phyloP scores from a whole-genome alignment of 371 early-diverging fungal genomes.

The Smittium culicis region DNA sequence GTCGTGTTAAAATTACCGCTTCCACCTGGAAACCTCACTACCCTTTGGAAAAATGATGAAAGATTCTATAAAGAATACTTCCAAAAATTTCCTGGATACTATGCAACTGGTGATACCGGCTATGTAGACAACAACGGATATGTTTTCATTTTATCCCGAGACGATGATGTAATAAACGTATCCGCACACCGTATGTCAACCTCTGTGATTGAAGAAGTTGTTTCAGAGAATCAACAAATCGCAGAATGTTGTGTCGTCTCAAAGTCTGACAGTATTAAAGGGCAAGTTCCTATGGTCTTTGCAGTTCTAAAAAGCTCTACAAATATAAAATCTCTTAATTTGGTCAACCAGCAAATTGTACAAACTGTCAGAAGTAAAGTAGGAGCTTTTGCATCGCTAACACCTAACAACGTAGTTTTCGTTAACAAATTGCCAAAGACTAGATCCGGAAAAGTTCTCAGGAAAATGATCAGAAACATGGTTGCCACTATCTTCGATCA shows the following conservation, averaged over 20 bases:
- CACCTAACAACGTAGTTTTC: conserved; percentile 40
- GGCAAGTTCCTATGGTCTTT: conserved; percentile 51
- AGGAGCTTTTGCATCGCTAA: conserved; percentile 70
- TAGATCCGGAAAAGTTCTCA: conserved; percentile 79
- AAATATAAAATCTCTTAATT: conserved; percentile 13
- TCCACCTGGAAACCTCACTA: conserved; percentile 62
- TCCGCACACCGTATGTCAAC: conserved; percentile 88
- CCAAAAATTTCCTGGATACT: conserved; percentile 63
- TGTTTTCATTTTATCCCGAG: conserved; percentile 71
- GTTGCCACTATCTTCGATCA: conserved; percentile 13
- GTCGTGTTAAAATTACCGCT: conserved; percentile 67
- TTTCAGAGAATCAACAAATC: conserved; percentile 50
- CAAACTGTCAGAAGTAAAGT: conserved; percentile 44
- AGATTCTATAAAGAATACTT: conserved; percentile 68
- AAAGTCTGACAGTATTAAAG: conserved; percentile 50
- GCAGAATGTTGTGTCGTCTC: conserved; percentile 71
- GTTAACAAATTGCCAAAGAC: conserved; percentile 85
- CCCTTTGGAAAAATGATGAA: conserved; percentile 56
- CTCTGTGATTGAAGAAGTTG: conserved; percentile 77
- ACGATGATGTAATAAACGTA: conserved; percentile 90
- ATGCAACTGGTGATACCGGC: conserved; percentile 76
- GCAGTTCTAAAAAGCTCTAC: conserved; percentile 41
- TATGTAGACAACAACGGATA: conserved; percentile 62
- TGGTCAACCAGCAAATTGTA: conserved; percentile 35
- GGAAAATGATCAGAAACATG: conserved; percentile 65